Percentiles rank a stretch among this genome's conserved stretches.
Evolutionary conservation across 225 moss, liverwort and hornwort species (phyloP).

Genomic region (Rhytidiadelphus loreus): DNA sequence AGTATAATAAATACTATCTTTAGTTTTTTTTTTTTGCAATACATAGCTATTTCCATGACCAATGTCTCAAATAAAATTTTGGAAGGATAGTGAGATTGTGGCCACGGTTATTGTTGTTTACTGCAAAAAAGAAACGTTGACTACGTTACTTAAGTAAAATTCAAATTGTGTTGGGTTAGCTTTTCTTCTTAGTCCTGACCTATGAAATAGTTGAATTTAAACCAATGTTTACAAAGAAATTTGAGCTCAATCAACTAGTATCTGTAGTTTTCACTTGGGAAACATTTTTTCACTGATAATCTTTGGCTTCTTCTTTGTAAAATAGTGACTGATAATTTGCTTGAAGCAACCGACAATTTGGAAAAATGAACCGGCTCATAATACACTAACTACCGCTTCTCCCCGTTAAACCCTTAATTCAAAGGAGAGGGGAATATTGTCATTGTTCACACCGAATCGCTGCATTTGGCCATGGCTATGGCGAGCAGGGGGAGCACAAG

Average conservation of each 20-base stretch:
- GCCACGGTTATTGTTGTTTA: not conserved
- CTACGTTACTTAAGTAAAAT: no score
- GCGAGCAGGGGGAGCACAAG: constrained; percentile 27
- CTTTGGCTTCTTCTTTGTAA: not conserved
- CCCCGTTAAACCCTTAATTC: not conserved
- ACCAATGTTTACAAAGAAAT: no score
- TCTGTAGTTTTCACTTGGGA: rapidly evolving
- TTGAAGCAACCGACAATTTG: not conserved
- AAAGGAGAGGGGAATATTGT: not conserved
- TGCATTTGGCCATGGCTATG: not conserved
- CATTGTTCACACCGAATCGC: not conserved
- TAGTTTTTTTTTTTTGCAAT: rapidly evolving
- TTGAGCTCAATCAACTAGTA: not conserved
- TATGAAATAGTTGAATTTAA: not conserved
- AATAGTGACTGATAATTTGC: not conserved
- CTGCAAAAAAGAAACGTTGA: rapidly evolving
- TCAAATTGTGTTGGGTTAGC: not conserved
- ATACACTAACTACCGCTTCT: not conserved
- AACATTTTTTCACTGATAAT: not conserved
- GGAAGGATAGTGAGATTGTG: rapidly evolving
- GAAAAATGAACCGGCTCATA: not conserved
- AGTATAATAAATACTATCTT: not conserved
- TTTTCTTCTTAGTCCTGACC: not conserved
- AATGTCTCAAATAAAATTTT: not conserved
- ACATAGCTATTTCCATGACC: rapidly evolving